Conservation (phyloP, 129 eudicot species). For the Arctium minus region DNA sequence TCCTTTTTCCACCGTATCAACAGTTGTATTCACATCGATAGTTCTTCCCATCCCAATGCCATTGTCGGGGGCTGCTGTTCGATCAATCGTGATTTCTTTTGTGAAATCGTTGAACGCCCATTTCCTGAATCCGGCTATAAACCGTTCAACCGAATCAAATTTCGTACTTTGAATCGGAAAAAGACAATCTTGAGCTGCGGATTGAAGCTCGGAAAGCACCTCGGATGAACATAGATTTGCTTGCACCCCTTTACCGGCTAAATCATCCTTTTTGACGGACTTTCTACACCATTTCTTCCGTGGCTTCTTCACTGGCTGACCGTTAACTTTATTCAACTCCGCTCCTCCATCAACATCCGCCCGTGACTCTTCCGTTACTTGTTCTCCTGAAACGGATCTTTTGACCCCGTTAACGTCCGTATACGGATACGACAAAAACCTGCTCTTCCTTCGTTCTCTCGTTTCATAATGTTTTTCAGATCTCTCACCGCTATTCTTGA, state of each 20-base stretch:
- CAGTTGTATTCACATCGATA: not conserved
- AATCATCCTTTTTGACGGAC: conserved; percentile 1
- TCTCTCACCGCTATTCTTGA: not conserved
- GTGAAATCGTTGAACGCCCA: conserved; percentile 27
- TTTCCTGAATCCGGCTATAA: conserved; percentile 40
- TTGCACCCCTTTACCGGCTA: not conserved
- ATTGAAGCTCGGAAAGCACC: conserved; percentile 42
- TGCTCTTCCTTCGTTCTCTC: conserved; percentile 71
- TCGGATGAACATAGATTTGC: conserved; percentile 37
- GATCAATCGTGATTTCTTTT: conserved; percentile 5
- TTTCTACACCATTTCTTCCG: conserved; percentile 37
- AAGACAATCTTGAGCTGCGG: conserved; percentile 44
- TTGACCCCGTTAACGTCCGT: conserved; percentile 11
- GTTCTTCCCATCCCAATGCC: not conserved
- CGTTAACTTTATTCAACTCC: conserved; percentile 11
- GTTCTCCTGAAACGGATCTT: conserved; percentile 23
- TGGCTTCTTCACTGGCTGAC: conserved; percentile 22
- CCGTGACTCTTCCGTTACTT: conserved; percentile 8
- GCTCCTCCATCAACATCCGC: not conserved
- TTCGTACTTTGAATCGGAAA: conserved; percentile 25
- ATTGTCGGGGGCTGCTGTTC: not conserved
- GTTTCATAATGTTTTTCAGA: conserved; percentile 35
- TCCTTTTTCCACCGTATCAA: not conserved
- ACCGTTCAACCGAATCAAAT: conserved; percentile 35
- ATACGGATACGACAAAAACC: conserved; percentile 59